Evolutionary conservation across 225 moss, liverwort and hornwort species (phyloP).

Genomic region (Bryoerythrophyllum caledonicum): DNA sequence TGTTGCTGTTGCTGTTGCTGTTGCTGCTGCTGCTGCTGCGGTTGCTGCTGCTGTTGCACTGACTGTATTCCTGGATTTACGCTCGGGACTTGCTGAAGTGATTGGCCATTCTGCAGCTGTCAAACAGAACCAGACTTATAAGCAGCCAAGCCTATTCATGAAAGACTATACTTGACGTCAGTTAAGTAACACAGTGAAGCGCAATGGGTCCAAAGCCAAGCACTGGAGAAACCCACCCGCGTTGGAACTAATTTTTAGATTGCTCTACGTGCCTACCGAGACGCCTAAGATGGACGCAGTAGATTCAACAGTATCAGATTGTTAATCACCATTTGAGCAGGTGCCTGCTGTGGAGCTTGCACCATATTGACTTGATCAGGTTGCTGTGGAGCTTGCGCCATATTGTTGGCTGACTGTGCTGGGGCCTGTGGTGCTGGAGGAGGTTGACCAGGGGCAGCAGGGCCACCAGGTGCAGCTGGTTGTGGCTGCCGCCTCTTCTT

Average conservation of each 20-base stretch:
- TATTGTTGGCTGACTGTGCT: conserved; percentile 34
- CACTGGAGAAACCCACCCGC: background rate
- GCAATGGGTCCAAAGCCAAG: background rate
- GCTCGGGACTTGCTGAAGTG: conserved; percentile 45
- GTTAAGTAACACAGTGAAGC: background rate
- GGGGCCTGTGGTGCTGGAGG: conserved; percentile 45
- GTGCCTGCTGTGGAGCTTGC: conserved; percentile 58
- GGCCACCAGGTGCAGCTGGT: conserved; percentile 44
- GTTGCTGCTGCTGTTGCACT: conserved; percentile 43
- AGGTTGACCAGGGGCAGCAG: conserved; percentile 50
- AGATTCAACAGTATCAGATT: conserved; percentile 14
- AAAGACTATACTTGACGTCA: background rate
- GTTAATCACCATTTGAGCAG: conserved; percentile 49
- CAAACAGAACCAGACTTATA: conserved; percentile 15
- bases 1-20: background rate
- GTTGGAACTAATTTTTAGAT: background rate
- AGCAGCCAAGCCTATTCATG: background rate
- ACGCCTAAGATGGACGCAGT: conserved; percentile 14
- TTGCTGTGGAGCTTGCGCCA: conserved; percentile 41
- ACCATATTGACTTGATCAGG: conserved; percentile 63
- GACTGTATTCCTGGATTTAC: conserved; percentile 44
- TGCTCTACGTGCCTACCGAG: conserved; percentile 15
- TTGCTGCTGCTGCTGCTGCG: conserved; percentile 27
- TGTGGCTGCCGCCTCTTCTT: conserved; percentile 84
- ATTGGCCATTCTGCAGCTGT: conserved; percentile 51